A percentile compares a stretch with the other conserved stretches of the same genome.
Conservation (phyloP, 768 basidiomycete species). For the Leccinum broughii region DNA sequence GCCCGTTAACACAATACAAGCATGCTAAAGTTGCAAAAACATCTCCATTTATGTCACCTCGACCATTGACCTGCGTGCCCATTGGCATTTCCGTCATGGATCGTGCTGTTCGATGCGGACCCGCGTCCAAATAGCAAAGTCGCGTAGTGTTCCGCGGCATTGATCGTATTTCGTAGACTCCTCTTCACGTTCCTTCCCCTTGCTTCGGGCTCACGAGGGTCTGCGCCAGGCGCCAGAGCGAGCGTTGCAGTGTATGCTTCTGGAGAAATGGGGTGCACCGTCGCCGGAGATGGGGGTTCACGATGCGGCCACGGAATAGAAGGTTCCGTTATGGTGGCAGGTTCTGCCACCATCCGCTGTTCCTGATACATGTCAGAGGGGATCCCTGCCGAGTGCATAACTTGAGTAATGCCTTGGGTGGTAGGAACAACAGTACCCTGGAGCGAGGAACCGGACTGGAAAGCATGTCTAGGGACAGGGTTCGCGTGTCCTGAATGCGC, state of each 20-base stretch:
- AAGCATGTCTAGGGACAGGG: constrained; percentile 24
- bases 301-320: constrained; percentile 45
- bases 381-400: constrained; percentile 37
- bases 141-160: constrained; percentile 70
- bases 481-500: constrained; percentile 20
- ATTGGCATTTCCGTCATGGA: constrained; percentile 24
- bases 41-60: constrained; percentile 22
- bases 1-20: constrained; percentile 12
- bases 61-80: constrained; percentile 22
- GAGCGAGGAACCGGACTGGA: constrained; percentile 24
- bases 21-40: constrained; percentile 1
- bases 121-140: constrained; percentile 66
- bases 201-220: constrained; percentile 39
- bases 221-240: constrained; percentile 30
- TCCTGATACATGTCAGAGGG: constrained; percentile 25
- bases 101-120: constrained; percentile 26
- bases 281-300: constrained; percentile 39
- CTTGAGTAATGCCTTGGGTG: constrained; percentile 35
- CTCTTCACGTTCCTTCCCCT: constrained; percentile 64
- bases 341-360: constrained; percentile 13
- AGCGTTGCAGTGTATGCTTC: constrained; percentile 44
- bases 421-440: constrained; percentile 22
- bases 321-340: constrained; percentile 15
- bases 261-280: constrained; percentile 35
- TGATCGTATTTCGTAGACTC: constrained; percentile 65